These are phyloP conservation scores for Gynostemma pentaphyllum DNA, from an alignment of 306 rosid species.

Conservation along the genomic window DNA sequence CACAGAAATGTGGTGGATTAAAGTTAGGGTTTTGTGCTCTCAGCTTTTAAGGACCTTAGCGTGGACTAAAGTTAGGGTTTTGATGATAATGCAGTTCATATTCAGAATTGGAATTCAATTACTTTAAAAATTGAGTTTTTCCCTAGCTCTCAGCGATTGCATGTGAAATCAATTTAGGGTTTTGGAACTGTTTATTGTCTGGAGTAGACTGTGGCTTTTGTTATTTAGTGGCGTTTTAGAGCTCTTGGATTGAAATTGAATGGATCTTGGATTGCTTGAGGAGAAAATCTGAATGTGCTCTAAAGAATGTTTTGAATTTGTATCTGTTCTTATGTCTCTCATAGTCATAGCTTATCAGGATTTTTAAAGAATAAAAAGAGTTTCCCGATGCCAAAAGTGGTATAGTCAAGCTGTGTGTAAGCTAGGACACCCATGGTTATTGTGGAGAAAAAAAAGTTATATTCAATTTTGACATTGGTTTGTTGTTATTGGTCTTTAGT, in stretches of 20 bases:
- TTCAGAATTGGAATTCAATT: background rate
- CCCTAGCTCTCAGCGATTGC: background rate
- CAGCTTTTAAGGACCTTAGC: background rate
- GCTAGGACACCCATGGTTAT: too few species aligned
- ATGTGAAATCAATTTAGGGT: background rate
- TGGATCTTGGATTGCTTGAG: background rate
- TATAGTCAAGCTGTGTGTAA: too few species aligned
- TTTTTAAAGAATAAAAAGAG: too few species aligned
- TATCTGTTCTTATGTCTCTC: too few species aligned
- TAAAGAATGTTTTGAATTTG: too few species aligned
- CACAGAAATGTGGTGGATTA: background rate
- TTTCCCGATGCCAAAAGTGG: too few species aligned
- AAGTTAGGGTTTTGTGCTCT: conserved; percentile 9
- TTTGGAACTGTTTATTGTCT: background rate
- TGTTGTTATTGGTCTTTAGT: background rate
- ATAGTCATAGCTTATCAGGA: too few species aligned
- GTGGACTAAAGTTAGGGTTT: background rate
- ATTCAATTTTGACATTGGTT: background rate
- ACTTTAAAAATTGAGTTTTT: background rate
- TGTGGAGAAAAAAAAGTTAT: too few species aligned
- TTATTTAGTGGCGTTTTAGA: background rate
- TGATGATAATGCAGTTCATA: too few species aligned
- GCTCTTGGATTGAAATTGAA: too few species aligned
- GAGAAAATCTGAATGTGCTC: background rate
- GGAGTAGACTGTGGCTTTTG: background rate